These are phyloP conservation scores for Mayamaea pseudoterrestris DNA, from an alignment of 108 stramenopile species.

Conservation along the genomic window DNA sequence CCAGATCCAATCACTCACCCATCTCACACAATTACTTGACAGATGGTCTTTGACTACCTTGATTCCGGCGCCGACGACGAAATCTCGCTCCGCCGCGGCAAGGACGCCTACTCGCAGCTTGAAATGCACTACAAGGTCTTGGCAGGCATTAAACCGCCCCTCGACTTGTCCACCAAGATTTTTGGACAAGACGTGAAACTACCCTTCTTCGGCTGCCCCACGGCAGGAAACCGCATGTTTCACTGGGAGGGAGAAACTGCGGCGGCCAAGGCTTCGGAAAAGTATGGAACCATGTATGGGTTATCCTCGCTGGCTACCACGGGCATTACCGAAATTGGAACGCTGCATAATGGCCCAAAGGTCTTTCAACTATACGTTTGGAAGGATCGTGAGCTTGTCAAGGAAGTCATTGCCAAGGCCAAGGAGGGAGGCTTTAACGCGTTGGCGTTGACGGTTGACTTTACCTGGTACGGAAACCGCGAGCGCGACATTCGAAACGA, in stretches of 20 bases:
- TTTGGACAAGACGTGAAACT: constrained; percentile 72
- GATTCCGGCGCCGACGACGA: constrained; percentile 89
- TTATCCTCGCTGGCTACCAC: constrained; percentile 79
- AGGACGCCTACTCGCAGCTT: constrained; percentile 80
- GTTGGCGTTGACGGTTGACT: constrained; percentile 92
- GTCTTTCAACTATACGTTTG: constrained; percentile 97
- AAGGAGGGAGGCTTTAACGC: constrained; percentile 92
- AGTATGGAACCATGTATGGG: constrained; percentile 81
- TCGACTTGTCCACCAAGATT: constrained; percentile 75
- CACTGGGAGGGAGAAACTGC: constrained; percentile 88
- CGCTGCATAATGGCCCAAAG: constrained; percentile 63
- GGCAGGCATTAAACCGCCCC: constrained; percentile 80
- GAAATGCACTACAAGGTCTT: constrained; percentile 90
- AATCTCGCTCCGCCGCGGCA: constrained; percentile 77
- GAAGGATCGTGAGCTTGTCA: constrained; percentile 92
- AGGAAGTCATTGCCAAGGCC: constrained; percentile 85
- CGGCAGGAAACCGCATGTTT: constrained; percentile 90
- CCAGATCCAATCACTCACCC: background rate
- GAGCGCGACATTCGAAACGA: constrained; percentile 95
- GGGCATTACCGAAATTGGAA: constrained; percentile 70
- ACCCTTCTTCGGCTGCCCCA: constrained; percentile 86
- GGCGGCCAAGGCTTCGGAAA: constrained; percentile 75
- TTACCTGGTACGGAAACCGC: constrained; percentile 93
- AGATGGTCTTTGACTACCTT: constrained; percentile 91
- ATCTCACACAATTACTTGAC: background rate